Evolutionary conservation across 768 basidiomycete genomes (phyloP).

Genomic region (Hygrocybe coccinea): DNA sequence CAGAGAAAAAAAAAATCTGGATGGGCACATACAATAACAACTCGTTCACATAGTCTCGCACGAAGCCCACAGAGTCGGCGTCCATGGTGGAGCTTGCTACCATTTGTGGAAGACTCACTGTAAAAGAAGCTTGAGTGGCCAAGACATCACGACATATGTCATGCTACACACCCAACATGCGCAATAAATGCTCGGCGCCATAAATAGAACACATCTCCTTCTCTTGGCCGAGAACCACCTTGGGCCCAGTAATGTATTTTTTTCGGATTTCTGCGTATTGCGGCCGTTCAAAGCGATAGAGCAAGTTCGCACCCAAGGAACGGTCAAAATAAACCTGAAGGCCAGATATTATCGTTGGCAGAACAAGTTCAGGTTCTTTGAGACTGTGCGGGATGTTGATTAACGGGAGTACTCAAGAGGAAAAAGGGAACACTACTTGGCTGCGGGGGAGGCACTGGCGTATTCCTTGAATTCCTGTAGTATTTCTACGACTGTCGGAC

Average conservation of each 20-base stretch:
- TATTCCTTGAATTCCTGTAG: conserved; percentile 73
- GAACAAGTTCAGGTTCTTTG: conserved; percentile 62
- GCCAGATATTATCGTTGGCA: conserved; percentile 80
- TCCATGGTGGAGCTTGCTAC: conserved; percentile 89
- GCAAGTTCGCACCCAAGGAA: conserved; percentile 78
- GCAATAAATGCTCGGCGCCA: conserved; percentile 88
- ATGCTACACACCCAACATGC: conserved; percentile 75
- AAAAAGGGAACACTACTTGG: conserved; percentile 37
- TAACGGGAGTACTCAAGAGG: not conserved
- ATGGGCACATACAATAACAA: conserved; percentile 58
- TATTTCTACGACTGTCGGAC: conserved; percentile 71
- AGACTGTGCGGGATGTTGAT: conserved; percentile 37
- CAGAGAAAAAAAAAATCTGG: not conserved
- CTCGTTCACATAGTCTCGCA: conserved; percentile 88
- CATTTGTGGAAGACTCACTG: conserved; percentile 90
- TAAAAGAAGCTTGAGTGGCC: conserved; percentile 7
- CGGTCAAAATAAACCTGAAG: conserved; percentile 91
- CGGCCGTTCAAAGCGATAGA: conserved; percentile 93
- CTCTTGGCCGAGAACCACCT: conserved; percentile 62
- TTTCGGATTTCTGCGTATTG: conserved; percentile 83
- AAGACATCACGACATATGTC: not conserved
- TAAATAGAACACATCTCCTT: conserved; percentile 88
- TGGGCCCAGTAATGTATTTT: conserved; percentile 64
- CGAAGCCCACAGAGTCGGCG: conserved; percentile 71
- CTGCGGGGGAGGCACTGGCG: conserved; percentile 43